Evolutionary conservation across 305 asterid species (phyloP), one percentile per base, ranked within the genome.

Genomic region (Coffea humblotiana): DNA sequence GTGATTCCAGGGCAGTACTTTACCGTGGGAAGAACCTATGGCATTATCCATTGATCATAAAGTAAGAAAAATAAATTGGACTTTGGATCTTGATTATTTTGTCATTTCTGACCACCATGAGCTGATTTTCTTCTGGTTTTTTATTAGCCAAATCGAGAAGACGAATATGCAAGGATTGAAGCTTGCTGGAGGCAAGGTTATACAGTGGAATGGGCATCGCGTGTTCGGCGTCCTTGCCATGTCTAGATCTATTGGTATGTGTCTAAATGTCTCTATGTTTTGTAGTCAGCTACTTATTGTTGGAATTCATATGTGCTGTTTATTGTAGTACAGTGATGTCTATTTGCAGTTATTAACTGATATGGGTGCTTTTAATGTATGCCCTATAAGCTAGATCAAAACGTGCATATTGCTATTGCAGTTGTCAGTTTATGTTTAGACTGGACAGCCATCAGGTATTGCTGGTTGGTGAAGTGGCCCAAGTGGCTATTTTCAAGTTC

Each of bases 151-250:
- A 91, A 96, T 78, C 88, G 98, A 81, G 98, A 94, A 77, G 99
- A 96, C 72, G 99, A 96, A 84, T 96, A 90, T 78, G 89, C 89
- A 77, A 90, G 99, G 88, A 96, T 96, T 74, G 98, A 94, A 85
- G 97, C 98, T 35, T 35, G 92, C 97, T 27, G 98, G 98, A 80
- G 99, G 99, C 75, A 94, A 92, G 91, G 98, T 96, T 16, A 96
- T 96, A 83, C 97, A 93, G 82, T 96, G 99, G 99, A 94, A 94
- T 77, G 99, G 99, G 16, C 97, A 92, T 87, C 97, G 98, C 60
- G 99, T 96, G 75, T 94, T 93, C 37, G 99, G 99, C 0, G 98
- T 96, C 84, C 97, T 96, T 79, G 99, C 99, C 58, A 96, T 94
- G 99, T 96, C 99, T 40, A 91, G 99, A 86, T 92, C 99, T 9